phyloP scores from a whole-genome alignment of 2,329 filamentous ascomycete genomes.

The Tolypocladium guangdongense region DNA sequence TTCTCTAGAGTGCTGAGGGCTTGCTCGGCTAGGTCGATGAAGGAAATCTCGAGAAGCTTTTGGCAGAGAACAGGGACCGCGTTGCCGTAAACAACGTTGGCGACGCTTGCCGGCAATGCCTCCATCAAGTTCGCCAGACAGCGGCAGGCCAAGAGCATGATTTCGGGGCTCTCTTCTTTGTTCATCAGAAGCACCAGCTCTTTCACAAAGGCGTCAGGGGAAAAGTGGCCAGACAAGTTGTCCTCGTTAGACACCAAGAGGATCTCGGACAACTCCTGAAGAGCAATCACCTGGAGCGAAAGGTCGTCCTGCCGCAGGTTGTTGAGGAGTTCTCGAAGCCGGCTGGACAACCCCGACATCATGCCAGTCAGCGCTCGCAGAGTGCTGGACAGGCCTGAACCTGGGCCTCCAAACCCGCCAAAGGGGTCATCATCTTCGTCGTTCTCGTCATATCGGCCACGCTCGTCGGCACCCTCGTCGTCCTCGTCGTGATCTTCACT shows the following conservation, averaged over 20 bases:
- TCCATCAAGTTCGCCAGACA: slow-evolving; percentile 98
- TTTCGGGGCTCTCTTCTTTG: slow-evolving; percentile 88
- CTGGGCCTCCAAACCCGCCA: slow-evolving; percentile 56
- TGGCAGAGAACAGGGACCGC: slow-evolving; percentile 91
- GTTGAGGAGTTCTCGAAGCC: slow-evolving; percentile 66
- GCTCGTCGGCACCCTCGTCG: slow-evolving; percentile 28
- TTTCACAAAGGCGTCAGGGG: slow-evolving; percentile 88
- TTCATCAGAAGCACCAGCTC: slow-evolving; percentile 89
- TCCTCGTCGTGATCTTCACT: slow-evolving; percentile 21
- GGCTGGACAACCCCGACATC: slow-evolving; percentile 73
- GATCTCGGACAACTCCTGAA: slow-evolving; percentile 89
- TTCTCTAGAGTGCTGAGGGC: slow-evolving; percentile 94
- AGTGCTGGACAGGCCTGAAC: slow-evolving; percentile 62
- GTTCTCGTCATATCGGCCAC: slow-evolving; percentile 46
- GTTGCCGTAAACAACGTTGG: slow-evolving; percentile 94
- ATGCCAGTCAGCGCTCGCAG: slow-evolving; percentile 82
- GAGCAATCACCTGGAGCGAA: slow-evolving; percentile 78
- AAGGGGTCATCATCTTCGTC: slow-evolving; percentile 55
- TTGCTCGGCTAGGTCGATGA: slow-evolving; percentile 95
- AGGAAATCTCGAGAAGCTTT: slow-evolving; percentile 90
- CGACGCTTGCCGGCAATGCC: slow-evolving; percentile 80
- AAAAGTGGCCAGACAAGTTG: slow-evolving; percentile 89
- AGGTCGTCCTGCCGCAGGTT: slow-evolving; percentile 78
- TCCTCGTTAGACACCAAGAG: slow-evolving; percentile 93
- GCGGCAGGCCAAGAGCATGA: slow-evolving; percentile 93